Evolutionary conservation across 2,329 filamentous ascomycete genomes (phyloP), one percentile per base, ranked within the genome.

Genomic region (Akanthomyces dipterigenus): DNA sequence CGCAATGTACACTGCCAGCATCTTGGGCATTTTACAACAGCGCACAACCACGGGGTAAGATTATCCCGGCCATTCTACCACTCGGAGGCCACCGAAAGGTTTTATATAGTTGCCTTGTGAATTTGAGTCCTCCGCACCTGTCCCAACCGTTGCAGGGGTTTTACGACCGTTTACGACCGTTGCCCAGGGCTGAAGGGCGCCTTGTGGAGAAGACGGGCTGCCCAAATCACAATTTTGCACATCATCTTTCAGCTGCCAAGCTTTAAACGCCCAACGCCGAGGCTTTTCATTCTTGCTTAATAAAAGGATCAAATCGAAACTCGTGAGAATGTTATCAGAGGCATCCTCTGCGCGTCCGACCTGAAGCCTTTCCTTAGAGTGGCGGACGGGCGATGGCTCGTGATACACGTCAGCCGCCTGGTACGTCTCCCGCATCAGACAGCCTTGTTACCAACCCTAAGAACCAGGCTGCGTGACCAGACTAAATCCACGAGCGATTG

Each of bases 201-300:
- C 28, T 56, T 3, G 54, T 56, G 54, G 42, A 26, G 40, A 22
- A 45, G 26, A 24, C 26, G 24, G 40, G 12, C 16, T 40, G n/a
- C 40, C n/a, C 16, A 45, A 22, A 36, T n/a, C 1, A 12, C 28
- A 24, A 34, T 14, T 36, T 45, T 14, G 9, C n/a, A 11, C 42
- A 34, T 36, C 14, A n/a, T 40, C 14, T 48, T 58, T 58, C 55
- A 58, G 55, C 55, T 58, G 55, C 55, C 55, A 58, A 58, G 55
- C 43, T 24, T 49, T 49, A n/a, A 45, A 34, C 12, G 20, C 38
- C 24, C n/a, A 34, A 45, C 53, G 16, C 5, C 45, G 24, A 28
- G 31, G 45, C 20, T 48, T 22, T 46, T 22, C n/a, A n/a, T 20
- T 5, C 5, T 22, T 20, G 2, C 11, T 22, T 22, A 46, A 46